Evolutionary conservation across 768 basidiomycete species (phyloP).

Genomic region (Naematelia encephala): DNA sequence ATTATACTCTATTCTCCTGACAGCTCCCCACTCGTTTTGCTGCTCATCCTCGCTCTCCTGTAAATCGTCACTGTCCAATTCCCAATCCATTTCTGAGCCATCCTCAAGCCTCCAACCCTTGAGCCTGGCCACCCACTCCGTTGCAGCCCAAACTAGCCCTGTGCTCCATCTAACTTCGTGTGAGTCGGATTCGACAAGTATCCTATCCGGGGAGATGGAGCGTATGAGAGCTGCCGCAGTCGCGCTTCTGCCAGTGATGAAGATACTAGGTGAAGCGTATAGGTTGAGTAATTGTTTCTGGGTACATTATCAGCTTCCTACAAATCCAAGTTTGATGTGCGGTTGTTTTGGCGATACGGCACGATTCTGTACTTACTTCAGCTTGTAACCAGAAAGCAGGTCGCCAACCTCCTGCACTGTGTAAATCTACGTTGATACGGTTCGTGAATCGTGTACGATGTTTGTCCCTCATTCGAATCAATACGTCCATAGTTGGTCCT

Average conservation of each 20-base stretch:
- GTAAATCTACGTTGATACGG: conserved; percentile 76
- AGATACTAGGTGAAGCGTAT: conserved; percentile 82
- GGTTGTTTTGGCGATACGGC: no score
- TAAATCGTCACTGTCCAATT: neutral
- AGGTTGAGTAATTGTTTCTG: conserved; percentile 72
- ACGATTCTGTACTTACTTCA: conserved; percentile 63
- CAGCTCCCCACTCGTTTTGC: conserved; percentile 19
- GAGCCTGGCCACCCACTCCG: conserved; percentile 67
- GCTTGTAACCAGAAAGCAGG: conserved; percentile 69
- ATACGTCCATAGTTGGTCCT: conserved; percentile 63
- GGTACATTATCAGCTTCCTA: no score
- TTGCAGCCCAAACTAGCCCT: conserved; percentile 70
- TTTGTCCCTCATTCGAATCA: conserved; percentile 61
- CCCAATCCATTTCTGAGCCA: conserved; percentile 32
- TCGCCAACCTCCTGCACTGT: conserved; percentile 77
- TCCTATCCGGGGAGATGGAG: conserved; percentile 61
- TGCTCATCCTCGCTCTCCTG: conserved; percentile 8
- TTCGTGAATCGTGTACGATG: conserved; percentile 60
- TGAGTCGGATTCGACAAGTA: conserved; percentile 85
- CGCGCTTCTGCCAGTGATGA: conserved; percentile 71
- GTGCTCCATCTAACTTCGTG: conserved; percentile 63
- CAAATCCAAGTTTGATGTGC: no score
- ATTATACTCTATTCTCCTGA: conserved; percentile 34
- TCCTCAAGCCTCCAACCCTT: conserved; percentile 74
- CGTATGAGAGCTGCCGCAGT: conserved; percentile 65